Percentiles rank a stretch among this genome's conserved stretches.
Conservation (phyloP, 768 basidiomycete genomes). For the Cyclocybe aegerita region DNA sequence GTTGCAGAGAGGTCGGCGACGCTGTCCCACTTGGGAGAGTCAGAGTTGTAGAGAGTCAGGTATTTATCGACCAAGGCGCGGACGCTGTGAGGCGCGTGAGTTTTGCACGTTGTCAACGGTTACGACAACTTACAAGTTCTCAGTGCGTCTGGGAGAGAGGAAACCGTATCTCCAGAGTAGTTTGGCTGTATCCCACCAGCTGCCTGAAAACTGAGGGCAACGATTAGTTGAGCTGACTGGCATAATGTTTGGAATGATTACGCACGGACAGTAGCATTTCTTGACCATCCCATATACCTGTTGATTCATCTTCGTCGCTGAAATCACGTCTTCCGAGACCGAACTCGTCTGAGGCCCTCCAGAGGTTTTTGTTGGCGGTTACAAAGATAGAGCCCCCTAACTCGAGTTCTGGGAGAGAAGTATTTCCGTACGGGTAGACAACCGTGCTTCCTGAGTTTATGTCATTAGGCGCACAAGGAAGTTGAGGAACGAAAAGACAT, state of each 20-base stretch:
- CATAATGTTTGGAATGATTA: background rate
- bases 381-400: slow-evolving; percentile 91
- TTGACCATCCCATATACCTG: slow-evolving; percentile 85
- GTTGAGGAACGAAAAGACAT: slow-evolving; percentile 33
- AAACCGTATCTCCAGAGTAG: slow-evolving; percentile 79
- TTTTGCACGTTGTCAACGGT: background rate
- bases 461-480: slow-evolving; percentile 4
- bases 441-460: slow-evolving; percentile 64
- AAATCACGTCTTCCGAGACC: slow-evolving; percentile 58
- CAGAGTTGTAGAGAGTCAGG: slow-evolving; percentile 51
- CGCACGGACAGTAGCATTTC: slow-evolving; percentile 65
- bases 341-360: slow-evolving; percentile 81
- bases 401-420: slow-evolving; percentile 63
- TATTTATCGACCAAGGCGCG: slow-evolving; percentile 51
- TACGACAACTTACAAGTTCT: slow-evolving; percentile 44
- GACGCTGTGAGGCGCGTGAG: slow-evolving; percentile 43
- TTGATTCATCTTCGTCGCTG: slow-evolving; percentile 45
- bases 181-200: slow-evolving; percentile 76
- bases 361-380: slow-evolving; percentile 61
- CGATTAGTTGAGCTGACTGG: background rate
- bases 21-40: slow-evolving; percentile 61
- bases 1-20: slow-evolving; percentile 54
- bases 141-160: slow-evolving; percentile 54
- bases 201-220: slow-evolving; percentile 39
- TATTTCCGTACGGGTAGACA: slow-evolving; percentile 70